Evolutionary conservation across 768 basidiomycete species (phyloP), one percentile per base, ranked within the genome.

Genomic region (Amanita polypyramis): DNA sequence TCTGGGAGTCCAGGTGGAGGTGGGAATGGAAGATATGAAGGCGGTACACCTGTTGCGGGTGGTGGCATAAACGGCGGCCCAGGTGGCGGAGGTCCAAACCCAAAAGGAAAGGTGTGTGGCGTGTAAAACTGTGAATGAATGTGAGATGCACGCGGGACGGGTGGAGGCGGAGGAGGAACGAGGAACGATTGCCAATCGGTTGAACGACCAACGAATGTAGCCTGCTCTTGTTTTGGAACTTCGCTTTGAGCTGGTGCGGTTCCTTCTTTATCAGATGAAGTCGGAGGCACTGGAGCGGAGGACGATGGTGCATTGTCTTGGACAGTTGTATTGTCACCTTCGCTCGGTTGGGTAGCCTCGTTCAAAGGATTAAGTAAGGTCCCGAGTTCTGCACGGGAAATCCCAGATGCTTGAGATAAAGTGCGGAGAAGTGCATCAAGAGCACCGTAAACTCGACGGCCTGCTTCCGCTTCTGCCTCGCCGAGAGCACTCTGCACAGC

Each of bases 401-500:
- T 37, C 38, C 50, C 60, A 19, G 58, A 56, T 27, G 54, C 54
- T 41, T 67, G 56, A 14, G 70, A 73, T n/a, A 87, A 65, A 19
- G 74, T 62, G 35, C 73, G 74, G 50, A 85, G 67, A 27, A 89
- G 63, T 39, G 69, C 69, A 5, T 73, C 76, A 25, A 90, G 62
- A 6, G 80, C 77, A 23, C 83, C 77, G 3, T 80, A 73, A 12
- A 87, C 75, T 43, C 76, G 69, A 36, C 69, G 67, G 11, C 78
- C 75, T 1, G 86, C 85, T 54, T 82, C 80, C 55, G 77, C 76
- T 56, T 89, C 85, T 1, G 76, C 64, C 19, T 59, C 59, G 33
- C 70, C 70, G 23, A 72, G 70, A 17, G 74, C 56, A 15, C 73
- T 69, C 27, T 69, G 70, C 0, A 74, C 62, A n/a, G 70, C 65